Evolutionary conservation across 352 stramenopile species (phyloP).

Genomic region (Pythium scleroteichum): DNA sequence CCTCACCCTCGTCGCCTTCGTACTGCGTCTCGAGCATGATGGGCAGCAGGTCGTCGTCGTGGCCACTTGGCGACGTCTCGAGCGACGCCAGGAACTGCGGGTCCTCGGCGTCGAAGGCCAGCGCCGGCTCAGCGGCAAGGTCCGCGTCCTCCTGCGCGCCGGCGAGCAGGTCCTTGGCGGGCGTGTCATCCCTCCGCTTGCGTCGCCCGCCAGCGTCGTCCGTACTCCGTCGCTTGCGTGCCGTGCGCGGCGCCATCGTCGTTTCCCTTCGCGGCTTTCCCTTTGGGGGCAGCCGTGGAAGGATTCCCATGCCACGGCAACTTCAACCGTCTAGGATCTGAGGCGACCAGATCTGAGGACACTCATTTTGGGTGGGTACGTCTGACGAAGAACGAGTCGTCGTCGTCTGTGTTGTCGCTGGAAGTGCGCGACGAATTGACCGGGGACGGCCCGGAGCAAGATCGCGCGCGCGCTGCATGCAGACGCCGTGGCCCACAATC

Average conservation of each 20-base stretch:
- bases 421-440: too few relatives aligned
- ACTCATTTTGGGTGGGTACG: background rate
- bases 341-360: constrained; percentile 23
- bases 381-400: constrained; percentile 4
- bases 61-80: constrained; percentile 26
- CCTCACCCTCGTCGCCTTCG: constrained; percentile 12
- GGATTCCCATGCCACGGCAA: constrained; percentile 14
- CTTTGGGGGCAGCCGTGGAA: constrained; percentile 1
- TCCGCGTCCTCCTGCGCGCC: background rate
- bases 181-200: constrained; percentile 24
- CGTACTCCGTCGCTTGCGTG: constrained; percentile 19
- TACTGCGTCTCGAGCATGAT: constrained; percentile 22
- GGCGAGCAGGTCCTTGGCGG: background rate
- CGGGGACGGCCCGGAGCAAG: too few relatives aligned
- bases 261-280: constrained; percentile 6
- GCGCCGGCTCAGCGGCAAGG: background rate
- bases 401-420: too few relatives aligned
- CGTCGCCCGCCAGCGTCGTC: constrained; percentile 11
- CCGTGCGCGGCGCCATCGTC: constrained; percentile 22
- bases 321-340: constrained; percentile 22
- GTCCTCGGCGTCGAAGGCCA: constrained; percentile 14
- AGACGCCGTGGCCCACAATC: too few relatives aligned
- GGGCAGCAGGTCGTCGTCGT: constrained; percentile 7
- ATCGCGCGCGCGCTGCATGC: too few relatives aligned
- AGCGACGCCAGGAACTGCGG: constrained; percentile 20